These are phyloP conservation scores for Solanum pinnatisectum DNA, from an alignment of 257 asterid species.

Conservation along the genomic window DNA sequence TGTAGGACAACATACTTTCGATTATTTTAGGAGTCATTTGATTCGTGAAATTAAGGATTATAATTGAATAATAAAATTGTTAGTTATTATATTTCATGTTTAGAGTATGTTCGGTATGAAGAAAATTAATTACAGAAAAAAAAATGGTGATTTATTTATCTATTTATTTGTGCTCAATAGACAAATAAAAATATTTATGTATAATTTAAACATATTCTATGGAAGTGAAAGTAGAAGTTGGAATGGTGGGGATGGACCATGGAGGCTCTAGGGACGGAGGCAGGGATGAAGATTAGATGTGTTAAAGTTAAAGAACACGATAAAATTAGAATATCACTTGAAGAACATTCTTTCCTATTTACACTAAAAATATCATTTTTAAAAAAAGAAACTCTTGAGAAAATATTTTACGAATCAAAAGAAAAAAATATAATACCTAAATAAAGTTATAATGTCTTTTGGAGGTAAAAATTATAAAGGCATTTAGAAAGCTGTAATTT, in stretches of 20 bases:
- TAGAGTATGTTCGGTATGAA: background rate
- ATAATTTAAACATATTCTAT: background rate
- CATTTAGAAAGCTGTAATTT: background rate
- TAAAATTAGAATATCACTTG: background rate
- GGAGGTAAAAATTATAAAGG: background rate
- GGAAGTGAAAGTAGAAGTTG: background rate
- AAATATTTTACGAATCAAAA: background rate
- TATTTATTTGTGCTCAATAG: background rate
- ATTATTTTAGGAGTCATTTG: background rate
- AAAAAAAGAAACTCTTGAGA: no score
- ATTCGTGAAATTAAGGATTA: background rate
- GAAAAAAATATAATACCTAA: background rate
- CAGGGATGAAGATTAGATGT: background rate
- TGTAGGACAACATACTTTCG: background rate
- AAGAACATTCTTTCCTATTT: background rate
- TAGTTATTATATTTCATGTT: background rate
- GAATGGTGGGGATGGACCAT: background rate
- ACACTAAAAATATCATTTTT: background rate
- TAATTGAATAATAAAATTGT: background rate
- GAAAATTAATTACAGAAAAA: background rate
- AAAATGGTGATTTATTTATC: background rate
- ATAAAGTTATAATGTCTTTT: no score
- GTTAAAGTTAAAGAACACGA: no score
- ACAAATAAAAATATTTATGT: background rate
- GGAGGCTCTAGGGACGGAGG: background rate